Base-by-base conservation (phyloP, 306 rosid genomes). In the Canavalia ensiformis region DNA sequence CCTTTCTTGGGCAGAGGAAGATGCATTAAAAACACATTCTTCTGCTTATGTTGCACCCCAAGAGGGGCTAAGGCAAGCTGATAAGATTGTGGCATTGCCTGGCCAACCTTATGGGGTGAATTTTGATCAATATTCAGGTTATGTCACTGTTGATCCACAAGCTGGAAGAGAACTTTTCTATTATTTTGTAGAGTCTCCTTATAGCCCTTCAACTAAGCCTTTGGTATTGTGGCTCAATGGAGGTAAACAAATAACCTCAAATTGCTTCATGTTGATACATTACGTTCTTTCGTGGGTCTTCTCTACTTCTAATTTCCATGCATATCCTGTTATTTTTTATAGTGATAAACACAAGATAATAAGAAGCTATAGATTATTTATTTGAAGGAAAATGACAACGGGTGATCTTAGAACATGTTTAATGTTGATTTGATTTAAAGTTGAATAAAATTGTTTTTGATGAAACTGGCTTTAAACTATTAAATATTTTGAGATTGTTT, bases 201-300 rank as follows among this genome's bases (percentile, higher is more conserved):
- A 76, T 7, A 8, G 66, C 45, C 60, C 90, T 81, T 58, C 86
- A 2, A 47, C 87, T 8, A 86, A 83, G 3, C 93, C 96, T 39
- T 63, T 88, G 37, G 83, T 89, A 1, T 68, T 91, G 60, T 91
- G 96, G 96, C 74, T 89, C 37, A 91, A 89, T 80, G 96, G 93
- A 86, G 96, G 96, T 91, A 65, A 41, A 11, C 2, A 56, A 50
- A 59, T 12, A 29, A 46, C 8, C 74, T 52, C 68, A 37, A 51
- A 18, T 2, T 41, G 31, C 37, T 54, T n/a, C 41, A 4, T 68
- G 33, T 8, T 60, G 5, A 39, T 57, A 34, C 13, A 10, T 12
- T 46, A 3, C 28, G 30, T 30, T 42, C 62, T 69, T 46, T 25
- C 4, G 8, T 8, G 41, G 49, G 10, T 37, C 6, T 50, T 10